Base-by-base conservation (phyloP, 2,329 filamentous ascomycete genomes). In the Aureobasidium sp. region DNA sequence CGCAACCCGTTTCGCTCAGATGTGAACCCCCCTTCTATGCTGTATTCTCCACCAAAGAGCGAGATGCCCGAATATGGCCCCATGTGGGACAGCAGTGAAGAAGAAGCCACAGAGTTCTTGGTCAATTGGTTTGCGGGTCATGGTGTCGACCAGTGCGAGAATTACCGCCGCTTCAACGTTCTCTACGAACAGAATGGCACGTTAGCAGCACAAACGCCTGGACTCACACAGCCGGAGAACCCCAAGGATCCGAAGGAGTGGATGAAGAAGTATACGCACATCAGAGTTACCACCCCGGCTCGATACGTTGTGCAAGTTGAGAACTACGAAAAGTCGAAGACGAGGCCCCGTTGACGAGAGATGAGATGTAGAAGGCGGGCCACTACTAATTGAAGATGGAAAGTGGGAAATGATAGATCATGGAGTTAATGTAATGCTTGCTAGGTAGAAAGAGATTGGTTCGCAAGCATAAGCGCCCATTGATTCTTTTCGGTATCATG, bases 61-160 rank as follows among this genome's bases (percentile, higher is more conserved):
- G 53, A 67, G 9, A 57, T 72, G 10, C 68, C 68, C 1, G 64
- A 56, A 39, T 70, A 70, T 51, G 47, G 63, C 4, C 63, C 59
- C 3, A 17, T 68, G 9, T 69, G 67, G 67, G 65, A 72, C 52
- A 59, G 46, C 6, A 66, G 72, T 29, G 62, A 67, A 26, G 52
- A 48, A 27, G 63, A 63, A 32, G 69, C 71, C 3, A 70, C 70
- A 1, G 70, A 71, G 34, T 64, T 64, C 5, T 63, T 72, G 57
- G 69, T 73, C 15, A 64, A 72, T 2, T 72, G 71, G 70, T 74
- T 74, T 46, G 36, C 50, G 9, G 60, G 60, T 26, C 70, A 67
- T 66, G 61, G 63, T 27, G 46, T 67, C 4, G 27, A 63, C 26
- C 63, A 72, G 12, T 66, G 66, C 2, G 62, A 50, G 32, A 65